Conservation (phyloP, 2,329 filamentous ascomycete species). For the Geoglossum cookeanum region DNA sequence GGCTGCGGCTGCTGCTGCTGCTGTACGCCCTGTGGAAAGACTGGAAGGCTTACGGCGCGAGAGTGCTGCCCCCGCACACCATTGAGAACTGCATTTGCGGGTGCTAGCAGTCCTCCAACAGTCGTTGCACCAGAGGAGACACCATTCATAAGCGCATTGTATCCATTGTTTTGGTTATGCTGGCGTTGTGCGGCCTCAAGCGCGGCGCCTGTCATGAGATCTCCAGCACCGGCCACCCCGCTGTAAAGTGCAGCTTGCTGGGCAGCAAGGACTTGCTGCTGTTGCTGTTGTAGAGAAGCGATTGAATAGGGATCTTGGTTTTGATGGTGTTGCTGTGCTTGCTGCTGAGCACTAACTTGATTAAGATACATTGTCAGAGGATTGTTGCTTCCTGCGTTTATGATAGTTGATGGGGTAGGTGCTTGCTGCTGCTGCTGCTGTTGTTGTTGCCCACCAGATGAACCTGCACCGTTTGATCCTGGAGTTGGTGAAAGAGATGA, state of each 20-base stretch:
- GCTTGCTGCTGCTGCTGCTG: conserved; percentile 23
- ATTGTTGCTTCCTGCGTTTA: conserved; percentile 66
- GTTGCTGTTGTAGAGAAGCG: conserved; percentile 31
- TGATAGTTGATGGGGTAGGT: conserved; percentile 49
- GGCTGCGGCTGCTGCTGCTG: conserved; percentile 13
- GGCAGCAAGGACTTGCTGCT: conserved; percentile 43
- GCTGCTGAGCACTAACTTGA: conserved; percentile 48
- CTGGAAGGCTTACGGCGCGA: conserved; percentile 75
- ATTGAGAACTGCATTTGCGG: conserved; percentile 37
- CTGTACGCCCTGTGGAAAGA: conserved; percentile 33
- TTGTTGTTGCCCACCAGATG: conserved; percentile 35
- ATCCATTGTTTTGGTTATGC: conserved; percentile 22
- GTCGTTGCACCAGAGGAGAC: conserved; percentile 42
- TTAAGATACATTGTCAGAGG: conserved; percentile 86
- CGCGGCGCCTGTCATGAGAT: conserved; percentile 25
- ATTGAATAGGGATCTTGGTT: conserved; percentile 21
- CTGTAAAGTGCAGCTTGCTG: conserved; percentile 72
- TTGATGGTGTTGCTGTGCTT: conserved; percentile 3
- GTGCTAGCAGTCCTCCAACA: conserved; percentile 59
- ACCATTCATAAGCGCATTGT: conserved; percentile 18
- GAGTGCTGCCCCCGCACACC: conserved; percentile 42
- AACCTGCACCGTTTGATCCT: conserved; percentile 27
- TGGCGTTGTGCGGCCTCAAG: conserved; percentile 19
- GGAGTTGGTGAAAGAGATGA: conserved; percentile 33
- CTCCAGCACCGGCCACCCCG: conserved; percentile 35